Percentiles rank a stretch among this genome's conserved stretches.
phyloP scores from a whole-genome alignment of 2,329 filamentous ascomycete species.

The Claviceps sp. region DNA sequence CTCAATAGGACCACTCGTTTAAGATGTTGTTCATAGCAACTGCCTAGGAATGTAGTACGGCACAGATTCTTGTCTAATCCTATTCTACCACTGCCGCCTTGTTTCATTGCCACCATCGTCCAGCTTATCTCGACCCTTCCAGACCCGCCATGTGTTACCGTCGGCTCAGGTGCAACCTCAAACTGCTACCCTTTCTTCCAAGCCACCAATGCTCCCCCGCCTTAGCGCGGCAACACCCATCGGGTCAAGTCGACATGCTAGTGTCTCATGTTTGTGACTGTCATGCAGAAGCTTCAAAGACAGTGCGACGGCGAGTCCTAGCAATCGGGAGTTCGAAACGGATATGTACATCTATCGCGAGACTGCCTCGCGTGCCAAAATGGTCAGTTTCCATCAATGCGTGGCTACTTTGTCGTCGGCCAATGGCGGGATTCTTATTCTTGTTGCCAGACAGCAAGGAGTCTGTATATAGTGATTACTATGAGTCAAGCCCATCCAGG shows the following conservation, averaged over 20 bases:
- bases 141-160: neutral
- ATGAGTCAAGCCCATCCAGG: constrained; percentile 2
- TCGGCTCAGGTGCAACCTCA: too few relatives aligned
- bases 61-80: neutral
- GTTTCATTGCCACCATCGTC: neutral
- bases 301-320: neutral
- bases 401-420: neutral
- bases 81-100: neutral
- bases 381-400: neutral
- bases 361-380: neutral
- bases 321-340: neutral
- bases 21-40: constrained; percentile 9
- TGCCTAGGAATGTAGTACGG: constrained; percentile 8
- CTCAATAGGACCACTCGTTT: neutral
- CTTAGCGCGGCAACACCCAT: neutral
- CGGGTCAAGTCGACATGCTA: neutral
- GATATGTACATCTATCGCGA: neutral
- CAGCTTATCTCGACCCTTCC: neutral
- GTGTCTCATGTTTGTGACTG: neutral
- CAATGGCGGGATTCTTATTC: neutral
- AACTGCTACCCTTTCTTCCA: neutral
- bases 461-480: neutral
- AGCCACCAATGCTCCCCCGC: neutral
- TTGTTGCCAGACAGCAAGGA: neutral
- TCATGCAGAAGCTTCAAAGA: neutral